Percentiles rank a stretch among this genome's conserved stretches.
Evolutionary conservation across 192 early-diverging fungal genomes (phyloP).

Genomic region (Kickxella alabastrina): DNA sequence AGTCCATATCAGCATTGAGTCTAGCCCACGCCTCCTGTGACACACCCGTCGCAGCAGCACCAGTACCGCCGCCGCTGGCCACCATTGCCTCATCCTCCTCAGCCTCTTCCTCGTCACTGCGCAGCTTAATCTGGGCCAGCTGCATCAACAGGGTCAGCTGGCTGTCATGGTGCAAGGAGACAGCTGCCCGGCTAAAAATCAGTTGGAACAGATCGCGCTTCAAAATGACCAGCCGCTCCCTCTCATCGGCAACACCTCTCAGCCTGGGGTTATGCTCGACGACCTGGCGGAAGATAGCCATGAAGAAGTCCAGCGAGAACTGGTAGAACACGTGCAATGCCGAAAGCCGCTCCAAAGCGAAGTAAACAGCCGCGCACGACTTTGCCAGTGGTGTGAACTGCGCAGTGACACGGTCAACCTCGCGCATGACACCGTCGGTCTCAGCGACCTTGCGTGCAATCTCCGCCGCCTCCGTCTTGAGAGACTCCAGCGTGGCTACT

Average conservation of each 20-base stretch:
- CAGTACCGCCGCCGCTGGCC: background rate
- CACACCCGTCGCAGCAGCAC: too few species aligned
- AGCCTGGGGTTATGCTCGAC: constrained; percentile 74
- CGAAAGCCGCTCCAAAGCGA: constrained; percentile 93
- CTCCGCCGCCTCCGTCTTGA: constrained; percentile 96
- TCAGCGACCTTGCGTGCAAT: constrained; percentile 88
- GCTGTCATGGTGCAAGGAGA: constrained; percentile 87
- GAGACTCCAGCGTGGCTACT: constrained; percentile 87
- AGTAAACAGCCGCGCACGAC: constrained; percentile 90
- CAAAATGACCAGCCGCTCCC: constrained; percentile 69
- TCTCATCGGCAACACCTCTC: constrained; percentile 61
- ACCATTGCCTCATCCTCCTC: background rate
- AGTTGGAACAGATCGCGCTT: constrained; percentile 79
- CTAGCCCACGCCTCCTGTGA: constrained; percentile 42
- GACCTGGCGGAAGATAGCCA: constrained; percentile 83
- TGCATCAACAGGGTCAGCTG: constrained; percentile 85
- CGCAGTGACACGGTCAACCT: constrained; percentile 89
- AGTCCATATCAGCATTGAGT: constrained; percentile 42
- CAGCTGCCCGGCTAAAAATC: constrained; percentile 73
- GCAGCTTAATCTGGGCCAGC: constrained; percentile 82
- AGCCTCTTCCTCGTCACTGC: constrained; percentile 47
- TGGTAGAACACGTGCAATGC: constrained; percentile 93
- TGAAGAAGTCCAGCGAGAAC: constrained; percentile 97
- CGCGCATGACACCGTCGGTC: constrained; percentile 90
- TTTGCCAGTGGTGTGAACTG: constrained; percentile 90